Percentiles rank a stretch among this genome's conserved stretches.
phyloP scores from a whole-genome alignment of 768 basidiomycete genomes.

The Lactifluus subvellereus region DNA sequence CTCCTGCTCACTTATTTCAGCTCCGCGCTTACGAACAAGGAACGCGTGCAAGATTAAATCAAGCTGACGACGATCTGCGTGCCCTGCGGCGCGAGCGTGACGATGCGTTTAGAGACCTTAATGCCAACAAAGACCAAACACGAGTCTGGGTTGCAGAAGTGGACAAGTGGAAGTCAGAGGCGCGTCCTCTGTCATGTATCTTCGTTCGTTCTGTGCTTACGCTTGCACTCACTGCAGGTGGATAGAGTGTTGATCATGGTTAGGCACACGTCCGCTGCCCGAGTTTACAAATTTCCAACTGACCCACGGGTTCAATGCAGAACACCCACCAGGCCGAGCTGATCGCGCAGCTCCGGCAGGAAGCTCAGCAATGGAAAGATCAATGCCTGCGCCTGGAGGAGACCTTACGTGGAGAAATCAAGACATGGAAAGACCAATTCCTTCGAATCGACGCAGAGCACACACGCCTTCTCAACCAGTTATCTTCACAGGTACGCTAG shows the following conservation, averaged over 20 bases:
- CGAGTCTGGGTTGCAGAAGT: constrained; percentile 13
- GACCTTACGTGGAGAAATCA: constrained; percentile 27
- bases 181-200: not conserved
- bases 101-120: constrained; percentile 18
- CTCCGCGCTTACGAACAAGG: constrained; percentile 21
- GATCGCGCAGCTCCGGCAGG: constrained; percentile 55
- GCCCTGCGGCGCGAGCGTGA: constrained; percentile 20
- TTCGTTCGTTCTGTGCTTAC: not conserved
- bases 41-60: constrained; percentile 12
- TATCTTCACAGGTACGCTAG: no score
- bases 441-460: no score
- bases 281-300: not conserved
- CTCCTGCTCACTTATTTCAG: constrained; percentile 10
- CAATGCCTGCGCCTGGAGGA: constrained; percentile 49
- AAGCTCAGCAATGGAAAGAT: constrained; percentile 67
- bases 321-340: constrained; percentile 55
- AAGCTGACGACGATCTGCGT: constrained; percentile 21
- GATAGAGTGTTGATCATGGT: constrained; percentile 12
- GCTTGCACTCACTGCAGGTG: not conserved
- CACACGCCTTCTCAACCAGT: no score
- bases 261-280: not conserved
- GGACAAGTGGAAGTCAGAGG: constrained; percentile 24
- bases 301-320: constrained; percentile 32
- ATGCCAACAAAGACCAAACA: constrained; percentile 10
- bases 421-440: no score